Evolutionary conservation across 192 early-diverging fungal genomes (phyloP), one percentile per base, ranked within the genome.

Genomic region (Coemansia pectinata): DNA sequence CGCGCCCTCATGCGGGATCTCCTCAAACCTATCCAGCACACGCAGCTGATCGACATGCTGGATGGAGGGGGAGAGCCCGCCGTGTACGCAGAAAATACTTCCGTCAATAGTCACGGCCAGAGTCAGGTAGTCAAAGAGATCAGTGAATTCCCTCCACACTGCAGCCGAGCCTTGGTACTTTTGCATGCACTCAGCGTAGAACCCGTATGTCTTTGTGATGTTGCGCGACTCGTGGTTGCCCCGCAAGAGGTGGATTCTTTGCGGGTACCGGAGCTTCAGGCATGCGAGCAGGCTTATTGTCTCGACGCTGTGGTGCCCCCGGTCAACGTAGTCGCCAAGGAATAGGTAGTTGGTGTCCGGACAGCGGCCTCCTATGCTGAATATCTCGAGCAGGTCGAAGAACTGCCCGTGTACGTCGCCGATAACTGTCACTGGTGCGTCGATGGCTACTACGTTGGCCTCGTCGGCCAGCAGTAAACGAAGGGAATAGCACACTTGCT

Each of bases 281-380:
- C 93, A 94, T 1, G 89, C 88, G 65, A 98, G 84, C 6, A 98
- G 82, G 9, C 92, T 88, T 39, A 98, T 97, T 19, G 95, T 97
- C 72, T 98, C 95, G 11, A 98, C 90, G 85, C 92, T 94, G 85
- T 97, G 95, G 83, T 97, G 96, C n/a, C 97, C 97, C 52, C 97
- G 91, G 87, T 99, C 97, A 6, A 99, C 97, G 77, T 96, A 99
- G 83, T 99, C 97, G 41, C 97, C 97, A 89, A 99, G 96, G 72
- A 99, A 99, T 70, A 99, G 92, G 84, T 99, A 99, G 78, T 93
- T 93, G 17, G 95, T 98, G 53, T 87, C 85, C 52, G 96, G 95
- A 21, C 95, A 85, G 68, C 93, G 93, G 14, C 96, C 97, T 38
- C 95, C 96, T 12, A 99, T 96, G 31, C 89, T 85, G 77, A 99